Evolutionary conservation across 306 rosid species (phyloP).

Genomic region (Cyamopsis tetragonoloba): DNA sequence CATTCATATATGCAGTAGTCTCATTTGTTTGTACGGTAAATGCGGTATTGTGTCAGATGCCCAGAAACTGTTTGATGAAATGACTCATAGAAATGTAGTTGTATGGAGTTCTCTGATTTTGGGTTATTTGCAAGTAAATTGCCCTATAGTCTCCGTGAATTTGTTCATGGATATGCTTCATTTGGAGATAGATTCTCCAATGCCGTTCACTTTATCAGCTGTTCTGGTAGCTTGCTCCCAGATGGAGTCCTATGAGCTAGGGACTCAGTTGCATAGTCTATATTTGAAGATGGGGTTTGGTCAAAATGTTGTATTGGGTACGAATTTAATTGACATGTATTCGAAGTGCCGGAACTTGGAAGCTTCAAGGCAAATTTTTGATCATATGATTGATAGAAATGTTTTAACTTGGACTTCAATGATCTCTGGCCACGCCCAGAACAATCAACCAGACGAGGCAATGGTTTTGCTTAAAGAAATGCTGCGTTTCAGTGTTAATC

Average conservation of each 20-base stretch:
- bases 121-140: background rate
- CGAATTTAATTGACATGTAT: too few relatives aligned
- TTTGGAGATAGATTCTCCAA: conserved; percentile 34
- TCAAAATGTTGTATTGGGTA: too few relatives aligned
- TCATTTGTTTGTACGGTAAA: conserved; percentile 30
- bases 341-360: too few relatives aligned
- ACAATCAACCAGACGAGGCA: too few relatives aligned
- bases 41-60: conserved; percentile 23
- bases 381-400: too few relatives aligned
- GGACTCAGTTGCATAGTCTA: conserved; percentile 44
- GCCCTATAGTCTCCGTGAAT: background rate
- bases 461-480: too few relatives aligned
- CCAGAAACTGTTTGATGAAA: conserved; percentile 40
- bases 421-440: too few relatives aligned
- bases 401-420: too few relatives aligned
- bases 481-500: too few relatives aligned
- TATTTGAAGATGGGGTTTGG: too few relatives aligned
- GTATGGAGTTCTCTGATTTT: conserved; percentile 16
- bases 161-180: conserved; percentile 2
- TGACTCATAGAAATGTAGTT: conserved; percentile 32
- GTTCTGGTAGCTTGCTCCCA: conserved; percentile 42
- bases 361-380: too few relatives aligned
- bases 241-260: conserved; percentile 29
- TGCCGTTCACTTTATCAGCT: conserved; percentile 28
- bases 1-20: conserved; percentile 33